Conservation (phyloP, 805 yeast genomes). For the Alloascoidea africana region DNA sequence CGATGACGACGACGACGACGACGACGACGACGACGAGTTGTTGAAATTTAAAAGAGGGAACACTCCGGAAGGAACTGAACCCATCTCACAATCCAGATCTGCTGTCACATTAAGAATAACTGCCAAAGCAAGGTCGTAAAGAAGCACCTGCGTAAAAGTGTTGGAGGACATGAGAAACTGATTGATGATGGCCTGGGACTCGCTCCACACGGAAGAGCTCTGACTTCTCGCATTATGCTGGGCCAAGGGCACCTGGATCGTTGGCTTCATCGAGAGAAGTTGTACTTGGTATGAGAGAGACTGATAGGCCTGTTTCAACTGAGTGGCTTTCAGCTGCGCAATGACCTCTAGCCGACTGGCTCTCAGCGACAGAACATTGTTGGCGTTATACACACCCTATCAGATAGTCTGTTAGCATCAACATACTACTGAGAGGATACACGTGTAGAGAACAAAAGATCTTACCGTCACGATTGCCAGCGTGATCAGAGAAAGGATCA, state of each 20-base stretch:
- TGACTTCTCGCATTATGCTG: constrained; percentile 61
- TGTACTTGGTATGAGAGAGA: constrained; percentile 52
- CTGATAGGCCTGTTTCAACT: constrained; percentile 52
- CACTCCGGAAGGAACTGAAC: too few species aligned
- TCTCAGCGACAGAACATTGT: constrained; percentile 43
- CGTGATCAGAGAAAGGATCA: constrained; percentile 47
- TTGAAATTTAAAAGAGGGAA: too few species aligned
- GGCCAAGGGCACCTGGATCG: constrained; percentile 44
- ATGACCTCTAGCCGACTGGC: constrained; percentile 63
- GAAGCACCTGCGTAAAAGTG: constrained; percentile 42
- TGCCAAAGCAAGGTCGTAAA: constrained; percentile 47
- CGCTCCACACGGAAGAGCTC: constrained; percentile 30
- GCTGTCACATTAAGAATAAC: constrained; percentile 30
- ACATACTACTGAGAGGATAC: neutral
- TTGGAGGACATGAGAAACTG: constrained; percentile 53
- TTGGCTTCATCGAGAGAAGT: constrained; percentile 46
- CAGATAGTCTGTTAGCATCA: neutral
- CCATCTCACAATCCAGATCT: too few species aligned
- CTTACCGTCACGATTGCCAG: constrained; percentile 51
- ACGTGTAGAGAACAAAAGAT: neutral
- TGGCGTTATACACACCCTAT: constrained; percentile 39
- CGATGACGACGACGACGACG: constrained; percentile 6
- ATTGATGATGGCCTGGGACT: constrained; percentile 31
- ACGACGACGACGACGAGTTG: constrained; percentile 16
- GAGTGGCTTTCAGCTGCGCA: constrained; percentile 70